Conservation (phyloP, 495 filamentous ascomycete species). For the Rusavskia elegans region DNA sequence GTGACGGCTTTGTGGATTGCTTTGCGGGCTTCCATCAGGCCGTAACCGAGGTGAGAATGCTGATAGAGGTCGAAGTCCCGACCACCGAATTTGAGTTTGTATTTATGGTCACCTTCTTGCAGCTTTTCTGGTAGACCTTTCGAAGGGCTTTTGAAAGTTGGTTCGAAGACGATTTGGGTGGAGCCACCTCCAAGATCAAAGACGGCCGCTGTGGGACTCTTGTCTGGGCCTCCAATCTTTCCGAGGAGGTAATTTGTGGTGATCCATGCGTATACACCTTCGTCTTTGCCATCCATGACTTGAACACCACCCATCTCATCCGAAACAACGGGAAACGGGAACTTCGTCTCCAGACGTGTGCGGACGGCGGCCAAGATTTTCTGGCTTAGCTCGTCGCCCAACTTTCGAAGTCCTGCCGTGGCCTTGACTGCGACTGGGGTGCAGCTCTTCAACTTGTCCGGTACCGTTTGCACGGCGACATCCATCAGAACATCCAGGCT, state of each 20-base stretch:
- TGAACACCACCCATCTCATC: conserved; percentile 70
- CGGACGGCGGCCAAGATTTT: conserved; percentile 80
- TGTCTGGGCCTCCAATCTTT: conserved; percentile 86
- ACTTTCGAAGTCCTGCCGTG: conserved; percentile 68
- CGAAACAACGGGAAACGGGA: conserved; percentile 87
- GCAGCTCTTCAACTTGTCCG: conserved; percentile 73
- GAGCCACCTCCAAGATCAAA: conserved; percentile 95
- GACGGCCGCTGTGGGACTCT: conserved; percentile 78
- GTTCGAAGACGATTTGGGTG: conserved; percentile 96
- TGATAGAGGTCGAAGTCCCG: conserved; percentile 91
- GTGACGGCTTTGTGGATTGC: conserved; percentile 62
- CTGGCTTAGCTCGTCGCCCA: conserved; percentile 66
- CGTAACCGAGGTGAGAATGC: conserved; percentile 94
- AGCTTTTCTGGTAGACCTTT: conserved; percentile 84
- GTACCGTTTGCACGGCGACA: conserved; percentile 65
- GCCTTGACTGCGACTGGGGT: conserved; percentile 91
- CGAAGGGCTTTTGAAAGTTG: conserved; percentile 61
- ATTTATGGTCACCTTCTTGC: conserved; percentile 88
- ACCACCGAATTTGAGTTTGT: conserved; percentile 78
- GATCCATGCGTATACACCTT: conserved; percentile 99
- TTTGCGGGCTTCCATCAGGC: conserved; percentile 85
- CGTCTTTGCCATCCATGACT: conserved; percentile 91
- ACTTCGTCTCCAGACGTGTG: conserved; percentile 65
- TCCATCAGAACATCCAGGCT: conserved; percentile 80
- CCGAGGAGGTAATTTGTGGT: conserved; percentile 95